Base-by-base conservation (phyloP, 192 early-diverging fungal species). In the Kappamyces sp. region DNA sequence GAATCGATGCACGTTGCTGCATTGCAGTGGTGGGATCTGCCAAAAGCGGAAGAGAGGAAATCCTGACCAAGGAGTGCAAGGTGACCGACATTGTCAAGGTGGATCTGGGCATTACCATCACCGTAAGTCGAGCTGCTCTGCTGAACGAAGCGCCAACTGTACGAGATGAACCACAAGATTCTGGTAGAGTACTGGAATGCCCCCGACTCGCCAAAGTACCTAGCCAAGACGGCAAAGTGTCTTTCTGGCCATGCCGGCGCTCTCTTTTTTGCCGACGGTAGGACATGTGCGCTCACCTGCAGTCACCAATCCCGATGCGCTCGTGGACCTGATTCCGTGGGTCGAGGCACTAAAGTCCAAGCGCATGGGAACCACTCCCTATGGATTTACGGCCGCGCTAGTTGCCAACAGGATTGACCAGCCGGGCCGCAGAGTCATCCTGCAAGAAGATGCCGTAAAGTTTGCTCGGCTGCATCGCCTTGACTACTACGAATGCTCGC, bases 171-270 rank as follows among this genome's bases (percentile, higher is more conserved):
- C 44, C 44, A n/a, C 9, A 9, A 10, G n/a, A 46, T 46, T 5
- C 31, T 31, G 54, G 54, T 55, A 39, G 54, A 55, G n/a, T 55
- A 55, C n/a, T 55, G 54, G 54, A 55, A 55, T 34, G 38, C 54
- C 23, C 34, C 54, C 32, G 54, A 55, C 33, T 31, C 42, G 15
- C 38, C 54, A 40, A 55, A 40, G 36, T 55, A 40, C 38, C 38
- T 4, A 40, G 47, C 42, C 32, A 31, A 6, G 47, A 15, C n/a
- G 41, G 9, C 44, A 10, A 46, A 44, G 47, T 55, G 33, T 55
- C 32, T 55, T 4, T 38, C 54, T 55, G 54, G 54, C 32, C 36
- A 34, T 12, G 54, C 54, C 9, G 54, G 2, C 9, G 47, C 54
- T 23, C 42, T 55, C 31, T 55, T 55, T 13, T 55, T 55, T 55